Conservation (phyloP, 129 eudicot genomes). For the Chrysanthemum makinoi region DNA sequence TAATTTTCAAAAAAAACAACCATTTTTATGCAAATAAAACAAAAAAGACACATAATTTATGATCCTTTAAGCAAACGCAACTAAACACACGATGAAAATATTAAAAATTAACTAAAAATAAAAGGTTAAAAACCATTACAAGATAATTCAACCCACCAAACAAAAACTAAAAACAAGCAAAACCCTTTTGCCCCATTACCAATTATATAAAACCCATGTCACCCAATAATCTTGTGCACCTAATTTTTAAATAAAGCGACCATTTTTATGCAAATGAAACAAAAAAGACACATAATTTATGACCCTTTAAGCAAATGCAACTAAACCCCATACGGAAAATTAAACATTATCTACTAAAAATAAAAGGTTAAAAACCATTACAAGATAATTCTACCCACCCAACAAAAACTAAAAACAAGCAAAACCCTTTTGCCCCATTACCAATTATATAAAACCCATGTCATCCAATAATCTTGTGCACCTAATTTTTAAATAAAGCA, state of each 20-base stretch:
- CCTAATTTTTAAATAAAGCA: background rate
- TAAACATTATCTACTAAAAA: no score
- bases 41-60: background rate
- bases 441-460: no score
- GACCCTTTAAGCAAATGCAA: background rate
- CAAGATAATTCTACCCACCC: no score
- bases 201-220: no score
- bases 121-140: no score
- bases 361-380: no score
- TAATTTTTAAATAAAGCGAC: background rate
- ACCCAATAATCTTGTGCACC: constrained; percentile 7
- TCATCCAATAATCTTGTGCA: constrained; percentile 6
- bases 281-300: background rate
- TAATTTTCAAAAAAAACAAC: background rate
- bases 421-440: background rate
- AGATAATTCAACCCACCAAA: no score
- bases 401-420: no score
- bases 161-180: no score
- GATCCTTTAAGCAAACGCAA: background rate
- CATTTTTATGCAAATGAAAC: background rate
- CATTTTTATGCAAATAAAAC: background rate
- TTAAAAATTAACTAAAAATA: no score
- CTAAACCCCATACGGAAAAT: background rate
- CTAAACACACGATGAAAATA: background rate
- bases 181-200: constrained; percentile 7